These are phyloP conservation scores for Hypoxylon sp. DNA, from an alignment of 2,329 filamentous ascomycete genomes.

Conservation along the genomic window DNA sequence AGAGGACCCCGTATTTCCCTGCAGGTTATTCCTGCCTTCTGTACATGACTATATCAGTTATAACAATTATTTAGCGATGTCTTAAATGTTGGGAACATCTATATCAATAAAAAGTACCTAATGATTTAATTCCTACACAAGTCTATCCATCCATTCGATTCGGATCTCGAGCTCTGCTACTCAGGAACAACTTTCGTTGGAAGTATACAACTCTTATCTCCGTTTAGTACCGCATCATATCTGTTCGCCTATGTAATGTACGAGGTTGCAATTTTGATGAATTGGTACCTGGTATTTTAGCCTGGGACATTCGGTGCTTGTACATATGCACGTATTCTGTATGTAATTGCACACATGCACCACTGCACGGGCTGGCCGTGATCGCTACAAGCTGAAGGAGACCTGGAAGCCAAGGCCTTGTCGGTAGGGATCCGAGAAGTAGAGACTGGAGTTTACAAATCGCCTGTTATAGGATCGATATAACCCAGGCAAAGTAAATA, in stretches of 20 bases:
- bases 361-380: constrained; percentile 16
- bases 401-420: background rate
- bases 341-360: constrained; percentile 15
- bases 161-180: background rate
- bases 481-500: background rate
- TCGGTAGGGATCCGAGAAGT: background rate
- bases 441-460: background rate
- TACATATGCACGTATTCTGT: constrained; percentile 31
- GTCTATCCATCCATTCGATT: background rate
- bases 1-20: background rate
- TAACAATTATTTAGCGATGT: background rate
- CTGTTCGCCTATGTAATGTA: background rate
- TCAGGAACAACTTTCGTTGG: background rate
- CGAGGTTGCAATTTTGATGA: constrained; percentile 16
- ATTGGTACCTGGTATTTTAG: constrained; percentile 35
- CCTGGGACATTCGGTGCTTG: constrained; percentile 17
- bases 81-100: background rate
- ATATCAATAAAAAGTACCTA: background rate
- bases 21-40: constrained; percentile 18
- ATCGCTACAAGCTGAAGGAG: constrained; percentile 16
- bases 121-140: background rate
- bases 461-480: background rate
- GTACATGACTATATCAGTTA: constrained; percentile 1
- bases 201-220: constrained; percentile 22
- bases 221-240: constrained; percentile 1